A percentile compares a stretch with the other conserved stretches of the same genome.
Evolutionary conservation across 192 early-diverging fungal species (phyloP).

Genomic region (Diversispora epigaea): DNA sequence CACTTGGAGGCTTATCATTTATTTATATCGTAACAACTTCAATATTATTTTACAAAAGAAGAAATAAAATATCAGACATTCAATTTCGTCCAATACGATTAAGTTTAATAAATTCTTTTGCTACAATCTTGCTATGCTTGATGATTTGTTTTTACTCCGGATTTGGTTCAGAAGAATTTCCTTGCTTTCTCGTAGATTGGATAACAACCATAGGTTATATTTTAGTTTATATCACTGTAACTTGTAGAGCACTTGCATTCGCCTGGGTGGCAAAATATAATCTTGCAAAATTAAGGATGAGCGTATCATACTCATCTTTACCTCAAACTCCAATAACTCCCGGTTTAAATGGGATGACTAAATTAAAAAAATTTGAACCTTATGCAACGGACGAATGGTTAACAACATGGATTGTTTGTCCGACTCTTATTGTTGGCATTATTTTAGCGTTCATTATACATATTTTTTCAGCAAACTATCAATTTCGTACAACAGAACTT

Average conservation of each 20-base stretch:
- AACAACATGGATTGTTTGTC: background rate
- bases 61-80: slow-evolving; percentile 17
- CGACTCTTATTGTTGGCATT: background rate
- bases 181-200: slow-evolving; percentile 26
- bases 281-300: slow-evolving; percentile 29
- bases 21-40: slow-evolving; percentile 14
- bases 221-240: background rate
- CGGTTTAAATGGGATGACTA: background rate
- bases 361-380: slow-evolving; percentile 11
- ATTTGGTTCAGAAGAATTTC: slow-evolving; percentile 17
- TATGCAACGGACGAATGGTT: slow-evolving; percentile 29
- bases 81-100: slow-evolving; percentile 21
- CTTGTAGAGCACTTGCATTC: slow-evolving; percentile 20
- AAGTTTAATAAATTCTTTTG: slow-evolving; percentile 11
- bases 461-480: background rate
- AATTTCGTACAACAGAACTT: background rate
- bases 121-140: slow-evolving; percentile 10
- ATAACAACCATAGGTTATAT: slow-evolving; percentile 15
- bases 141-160: slow-evolving; percentile 16
- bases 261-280: slow-evolving; percentile 21
- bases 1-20: slow-evolving; percentile 6
- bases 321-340: background rate
- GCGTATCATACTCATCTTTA: background rate
- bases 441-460: background rate
- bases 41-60: slow-evolving; percentile 18